Evolutionary conservation across 768 basidiomycete species (phyloP).

Genomic region (Lepiota brunneoincarnata): DNA sequence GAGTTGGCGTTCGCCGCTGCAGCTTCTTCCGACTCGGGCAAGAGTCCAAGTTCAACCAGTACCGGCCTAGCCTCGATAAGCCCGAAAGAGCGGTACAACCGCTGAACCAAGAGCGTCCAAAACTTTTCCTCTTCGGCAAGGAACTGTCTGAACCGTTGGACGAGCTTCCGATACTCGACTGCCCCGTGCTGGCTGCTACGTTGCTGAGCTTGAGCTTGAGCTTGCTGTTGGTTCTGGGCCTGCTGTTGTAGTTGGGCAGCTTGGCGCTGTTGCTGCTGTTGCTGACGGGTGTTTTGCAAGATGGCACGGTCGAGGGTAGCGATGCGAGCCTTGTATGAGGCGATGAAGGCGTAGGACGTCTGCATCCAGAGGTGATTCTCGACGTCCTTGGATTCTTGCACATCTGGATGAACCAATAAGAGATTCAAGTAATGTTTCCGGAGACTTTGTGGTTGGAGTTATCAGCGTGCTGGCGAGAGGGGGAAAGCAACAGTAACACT

Average conservation of each 20-base stretch:
- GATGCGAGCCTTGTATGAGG: slow-evolving; percentile 77
- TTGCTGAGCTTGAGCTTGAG: not conserved
- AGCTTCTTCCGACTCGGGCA: slow-evolving; percentile 36
- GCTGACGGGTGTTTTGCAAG: slow-evolving; percentile 36
- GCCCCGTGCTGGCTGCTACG: slow-evolving; percentile 38
- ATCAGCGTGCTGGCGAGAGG: slow-evolving; percentile 13
- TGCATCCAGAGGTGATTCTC: slow-evolving; percentile 92
- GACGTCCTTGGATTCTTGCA: slow-evolving; percentile 73
- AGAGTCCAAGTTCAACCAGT: slow-evolving; percentile 57
- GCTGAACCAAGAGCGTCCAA: slow-evolving; percentile 78
- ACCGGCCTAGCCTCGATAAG: slow-evolving; percentile 62
- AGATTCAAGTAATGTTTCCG: slow-evolving; percentile 68
- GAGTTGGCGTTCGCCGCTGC: slow-evolving; percentile 19
- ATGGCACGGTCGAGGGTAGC: slow-evolving; percentile 59
- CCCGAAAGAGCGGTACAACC: slow-evolving; percentile 69
- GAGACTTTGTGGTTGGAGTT: slow-evolving; percentile 42
- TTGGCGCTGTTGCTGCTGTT: slow-evolving; percentile 29
- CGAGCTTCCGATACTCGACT: slow-evolving; percentile 82
- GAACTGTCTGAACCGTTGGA: slow-evolving; percentile 88
- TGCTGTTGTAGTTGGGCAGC: slow-evolving; percentile 20
- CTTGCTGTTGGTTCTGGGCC: slow-evolving; percentile 29
- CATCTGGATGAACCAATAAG: slow-evolving; percentile 64
- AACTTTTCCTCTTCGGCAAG: slow-evolving; percentile 89
- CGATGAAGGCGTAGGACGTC: slow-evolving; percentile 84
- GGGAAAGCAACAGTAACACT: slow-evolving; percentile 27